These are phyloP conservation scores for Penicillium chermesinum DNA, from an alignment of 495 filamentous ascomycete genomes.

Conservation along the genomic window DNA sequence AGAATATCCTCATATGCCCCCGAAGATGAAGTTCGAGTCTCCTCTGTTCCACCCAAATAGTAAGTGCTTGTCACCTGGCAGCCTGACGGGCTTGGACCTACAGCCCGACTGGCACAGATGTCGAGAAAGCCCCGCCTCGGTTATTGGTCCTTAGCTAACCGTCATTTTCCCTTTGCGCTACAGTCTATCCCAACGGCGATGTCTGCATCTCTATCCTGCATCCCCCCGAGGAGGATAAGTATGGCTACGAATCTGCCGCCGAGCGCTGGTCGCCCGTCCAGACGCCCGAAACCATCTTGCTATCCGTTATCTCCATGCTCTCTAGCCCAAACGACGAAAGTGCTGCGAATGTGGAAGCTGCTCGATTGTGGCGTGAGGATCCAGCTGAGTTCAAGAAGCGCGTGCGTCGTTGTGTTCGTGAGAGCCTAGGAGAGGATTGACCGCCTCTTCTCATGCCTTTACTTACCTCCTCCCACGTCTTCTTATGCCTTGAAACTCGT, in stretches of 20 bases:
- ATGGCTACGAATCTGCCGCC: conserved; percentile 85
- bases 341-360: conserved; percentile 92
- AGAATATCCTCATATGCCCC: conserved; percentile 85
- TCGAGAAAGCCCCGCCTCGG: neutral
- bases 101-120: neutral
- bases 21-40: conserved; percentile 83
- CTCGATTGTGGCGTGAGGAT: conserved; percentile 80
- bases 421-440: conserved; percentile 74
- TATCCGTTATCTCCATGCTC: conserved; percentile 91
- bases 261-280: conserved; percentile 98
- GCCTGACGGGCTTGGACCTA: neutral
- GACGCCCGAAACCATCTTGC: conserved; percentile 88
- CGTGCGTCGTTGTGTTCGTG: conserved; percentile 72
- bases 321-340: conserved; percentile 92
- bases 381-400: conserved; percentile 71
- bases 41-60: conserved; percentile 94
- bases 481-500: too few species aligned
- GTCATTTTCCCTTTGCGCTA: neutral
- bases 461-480: neutral
- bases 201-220: conserved; percentile 98
- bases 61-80: conserved; percentile 27
- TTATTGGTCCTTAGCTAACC: neutral
- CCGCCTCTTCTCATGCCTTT: neutral
- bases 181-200: conserved; percentile 78
- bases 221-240: conserved; percentile 92